Evolutionary conservation across 2,329 filamentous ascomycete species (phyloP).

Genomic region (Aspergillus amoenus): DNA sequence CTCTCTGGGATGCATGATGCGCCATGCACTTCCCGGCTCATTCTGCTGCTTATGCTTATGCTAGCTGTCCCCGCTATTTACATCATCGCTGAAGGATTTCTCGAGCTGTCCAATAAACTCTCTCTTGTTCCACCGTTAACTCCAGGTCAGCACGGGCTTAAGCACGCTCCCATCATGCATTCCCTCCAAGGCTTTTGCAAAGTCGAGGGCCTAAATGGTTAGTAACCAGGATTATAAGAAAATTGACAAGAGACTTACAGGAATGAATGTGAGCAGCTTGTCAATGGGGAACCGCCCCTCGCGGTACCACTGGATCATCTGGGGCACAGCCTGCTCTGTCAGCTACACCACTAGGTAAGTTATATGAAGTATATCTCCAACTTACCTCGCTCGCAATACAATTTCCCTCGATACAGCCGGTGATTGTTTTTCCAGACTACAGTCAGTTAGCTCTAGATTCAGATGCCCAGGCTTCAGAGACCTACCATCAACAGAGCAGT

Average conservation of each 20-base stretch:
- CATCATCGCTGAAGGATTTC: too few species aligned
- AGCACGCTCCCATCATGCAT: slow-evolving; percentile 2
- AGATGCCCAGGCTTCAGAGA: neutral
- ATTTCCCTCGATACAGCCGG: slow-evolving; percentile 21
- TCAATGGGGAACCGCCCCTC: slow-evolving; percentile 19
- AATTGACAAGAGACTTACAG: neutral
- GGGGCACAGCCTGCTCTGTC: slow-evolving; percentile 12
- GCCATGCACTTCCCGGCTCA: too few species aligned
- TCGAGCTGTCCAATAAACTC: too few species aligned
- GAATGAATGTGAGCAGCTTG: slow-evolving; percentile 10
- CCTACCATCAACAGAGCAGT: neutral
- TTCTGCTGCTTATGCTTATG: too few species aligned
- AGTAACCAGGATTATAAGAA: neutral
- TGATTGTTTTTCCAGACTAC: slow-evolving; percentile 15
- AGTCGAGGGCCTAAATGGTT: neutral
- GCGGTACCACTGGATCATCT: slow-evolving; percentile 23
- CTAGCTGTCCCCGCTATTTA: too few species aligned
- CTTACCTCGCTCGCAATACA: slow-evolving; percentile 11
- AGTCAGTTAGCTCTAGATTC: neutral
- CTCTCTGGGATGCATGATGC: too few species aligned
- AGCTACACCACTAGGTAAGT: too few species aligned
- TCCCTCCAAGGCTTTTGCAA: neutral
- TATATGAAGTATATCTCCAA: neutral
- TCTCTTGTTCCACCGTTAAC: neutral
- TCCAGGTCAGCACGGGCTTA: slow-evolving; percentile 2